A percentile compares a stretch with the other conserved stretches of the same genome.
Evolutionary conservation across 192 early-diverging fungal genomes (phyloP).

Genomic region (Backusella australiensis): DNA sequence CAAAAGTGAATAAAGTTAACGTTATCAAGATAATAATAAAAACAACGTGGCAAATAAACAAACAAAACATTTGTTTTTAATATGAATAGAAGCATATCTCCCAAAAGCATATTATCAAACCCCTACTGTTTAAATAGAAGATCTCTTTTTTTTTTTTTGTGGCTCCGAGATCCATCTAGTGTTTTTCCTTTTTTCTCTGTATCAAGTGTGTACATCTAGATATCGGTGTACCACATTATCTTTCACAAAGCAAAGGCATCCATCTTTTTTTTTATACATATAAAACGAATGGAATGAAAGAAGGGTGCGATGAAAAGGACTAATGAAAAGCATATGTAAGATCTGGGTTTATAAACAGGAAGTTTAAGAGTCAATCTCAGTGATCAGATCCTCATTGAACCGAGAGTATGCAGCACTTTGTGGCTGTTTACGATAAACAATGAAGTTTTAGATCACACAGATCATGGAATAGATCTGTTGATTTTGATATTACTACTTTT

Average conservation of each 20-base stretch:
- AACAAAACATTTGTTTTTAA: neutral
- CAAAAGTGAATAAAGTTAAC: neutral
- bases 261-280: neutral
- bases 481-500: too few relatives aligned
- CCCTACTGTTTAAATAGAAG: neutral
- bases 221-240: neutral
- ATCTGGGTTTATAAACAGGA: neutral
- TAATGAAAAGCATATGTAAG: neutral
- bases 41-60: neutral
- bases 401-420: neutral
- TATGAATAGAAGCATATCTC: neutral
- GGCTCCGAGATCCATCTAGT: neutral
- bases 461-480: too few relatives aligned
- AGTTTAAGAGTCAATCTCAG: neutral
- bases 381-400: neutral
- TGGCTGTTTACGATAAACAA: too few relatives aligned
- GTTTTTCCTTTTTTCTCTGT: neutral
- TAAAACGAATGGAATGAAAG: neutral
- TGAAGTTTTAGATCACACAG: too few relatives aligned
- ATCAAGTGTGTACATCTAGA: neutral
- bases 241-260: neutral
- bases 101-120: neutral
- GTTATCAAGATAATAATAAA: neutral
- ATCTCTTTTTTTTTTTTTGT: neutral
- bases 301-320: neutral